Conservation (phyloP, 2,329 filamentous ascomycete species). For the Graphilbum ipis-grandicollis region DNA sequence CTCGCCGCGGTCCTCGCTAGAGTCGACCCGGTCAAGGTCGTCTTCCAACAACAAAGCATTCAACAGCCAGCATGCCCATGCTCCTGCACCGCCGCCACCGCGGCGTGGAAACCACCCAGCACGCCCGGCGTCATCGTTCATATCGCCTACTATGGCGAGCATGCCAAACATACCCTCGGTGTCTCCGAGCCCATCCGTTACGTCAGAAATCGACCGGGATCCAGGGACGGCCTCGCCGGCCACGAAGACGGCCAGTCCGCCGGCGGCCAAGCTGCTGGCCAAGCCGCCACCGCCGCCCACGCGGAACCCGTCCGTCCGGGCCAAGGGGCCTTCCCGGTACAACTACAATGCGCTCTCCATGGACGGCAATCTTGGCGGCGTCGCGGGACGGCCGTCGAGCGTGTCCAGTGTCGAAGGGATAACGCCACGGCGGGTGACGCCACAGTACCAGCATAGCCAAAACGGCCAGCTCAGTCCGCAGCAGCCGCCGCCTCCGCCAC, state of each 20-base stretch:
- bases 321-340: constrained; percentile 7
- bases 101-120: constrained; percentile 26
- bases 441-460: background rate
- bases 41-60: constrained; percentile 22
- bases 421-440: constrained; percentile 12
- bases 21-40: constrained; percentile 29
- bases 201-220: background rate
- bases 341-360: constrained; percentile 14
- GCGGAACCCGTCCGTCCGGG: constrained; percentile 14
- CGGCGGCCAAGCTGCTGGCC: constrained; percentile 3
- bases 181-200: background rate
- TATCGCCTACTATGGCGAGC: constrained; percentile 6
- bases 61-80: constrained; percentile 17
- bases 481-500: constrained; percentile 28
- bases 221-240: too few relatives aligned
- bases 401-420: constrained; percentile 23
- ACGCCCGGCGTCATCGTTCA: constrained; percentile 13
- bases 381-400: constrained; percentile 22
- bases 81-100: constrained; percentile 37
- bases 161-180: constrained; percentile 1
- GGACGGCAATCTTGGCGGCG: background rate
- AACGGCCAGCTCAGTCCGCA: constrained; percentile 3
- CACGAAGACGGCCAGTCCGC: constrained; percentile 9
- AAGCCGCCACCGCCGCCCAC: constrained; percentile 19
- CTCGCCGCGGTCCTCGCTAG: constrained; percentile 28